Base-by-base conservation (phyloP, 768 basidiomycete genomes). In the Mycena metata region DNA sequence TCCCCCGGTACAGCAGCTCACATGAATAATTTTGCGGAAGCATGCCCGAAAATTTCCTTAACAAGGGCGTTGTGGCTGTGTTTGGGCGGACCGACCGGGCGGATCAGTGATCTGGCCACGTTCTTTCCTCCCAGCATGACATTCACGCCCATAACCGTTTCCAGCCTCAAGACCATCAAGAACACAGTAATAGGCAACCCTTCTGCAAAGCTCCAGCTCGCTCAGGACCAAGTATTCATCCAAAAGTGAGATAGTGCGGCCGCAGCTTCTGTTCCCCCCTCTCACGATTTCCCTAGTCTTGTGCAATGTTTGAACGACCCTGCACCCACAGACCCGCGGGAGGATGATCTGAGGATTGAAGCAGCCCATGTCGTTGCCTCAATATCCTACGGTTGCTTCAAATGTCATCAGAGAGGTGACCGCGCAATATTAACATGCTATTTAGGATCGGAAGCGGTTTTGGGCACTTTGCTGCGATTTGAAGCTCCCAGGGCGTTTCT, bases 101-200 rank as follows among this genome's bases (percentile, higher is more conserved):
- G 35, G 60, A 60, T 60, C 60, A 60, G 4, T 60, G 45, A 58
- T 46, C 24, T n/a, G 12, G 66, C 66, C 66, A 68, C 67, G 67
- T 68, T 59, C 47, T 39, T 61, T 24, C 41, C 24, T 23, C 33
- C 45, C 59, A 41, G 15, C 6, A 70, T 70, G 64, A 66, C 69
- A 10, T 66, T 66, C 47, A 66, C 69, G 54, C 68, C 69, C 7
- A 43, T 71, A 26, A 64, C 69, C 21, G 63, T 84, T 42, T 69
- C 82, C 19, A 78, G 78, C 57, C 86, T 93, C 70, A 94, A 92
- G 79, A 81, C 83, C 67, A 84, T 88, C 66, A 94, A 94, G 79
- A 94, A 94, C 77, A 76, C 83, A 1, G 90, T 94, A 55, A 94
- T 94, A 43, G 93, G 93, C 2, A 95, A 94, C 69, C 92, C 91